Conservation (phyloP, 1,284 basidiomycete genomes). For the Fistulinella cinereoalba region DNA sequence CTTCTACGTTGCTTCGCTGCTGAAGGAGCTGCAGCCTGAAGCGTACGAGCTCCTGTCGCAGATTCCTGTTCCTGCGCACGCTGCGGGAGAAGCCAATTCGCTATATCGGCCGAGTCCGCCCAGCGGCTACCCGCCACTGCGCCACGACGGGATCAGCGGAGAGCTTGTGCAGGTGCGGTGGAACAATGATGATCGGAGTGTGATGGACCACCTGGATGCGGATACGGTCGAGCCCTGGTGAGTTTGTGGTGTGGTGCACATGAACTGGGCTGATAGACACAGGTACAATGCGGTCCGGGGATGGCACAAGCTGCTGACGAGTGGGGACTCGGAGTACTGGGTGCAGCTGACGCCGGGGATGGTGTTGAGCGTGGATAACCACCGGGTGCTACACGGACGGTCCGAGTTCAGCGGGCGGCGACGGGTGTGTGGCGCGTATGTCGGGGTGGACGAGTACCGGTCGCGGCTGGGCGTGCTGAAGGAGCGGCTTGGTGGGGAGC, state of each 20-base stretch:
- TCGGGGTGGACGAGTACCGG: constrained; percentile 86
- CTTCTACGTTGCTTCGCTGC: constrained; percentile 83
- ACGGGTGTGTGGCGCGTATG: constrained; percentile 94
- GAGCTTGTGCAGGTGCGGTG: constrained; percentile 81
- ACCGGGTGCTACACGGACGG: constrained; percentile 91
- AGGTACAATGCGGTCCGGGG: constrained; percentile 82
- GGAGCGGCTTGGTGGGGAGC: constrained; percentile 39
- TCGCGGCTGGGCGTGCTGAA: constrained; percentile 71
- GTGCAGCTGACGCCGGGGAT: constrained; percentile 84
- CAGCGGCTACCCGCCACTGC: constrained; percentile 65
- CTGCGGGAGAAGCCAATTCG: constrained; percentile 73
- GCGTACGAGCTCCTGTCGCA: constrained; percentile 72
- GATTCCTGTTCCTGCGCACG: constrained; percentile 79
- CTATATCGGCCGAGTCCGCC: constrained; percentile 63
- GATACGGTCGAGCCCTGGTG: constrained; percentile 71
- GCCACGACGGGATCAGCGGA: constrained; percentile 61
- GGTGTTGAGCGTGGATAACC: constrained; percentile 76
- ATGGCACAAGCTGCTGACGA: constrained; percentile 79
- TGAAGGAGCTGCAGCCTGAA: constrained; percentile 72
- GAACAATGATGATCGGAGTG: constrained; percentile 94
- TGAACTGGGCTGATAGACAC: constrained; percentile 8
- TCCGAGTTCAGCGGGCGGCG: constrained; percentile 86
- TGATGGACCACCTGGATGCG: constrained; percentile 59
- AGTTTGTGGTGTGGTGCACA: constrained; percentile 13
- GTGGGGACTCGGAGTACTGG: constrained; percentile 88